Conservation (phyloP, 768 basidiomycete species). For the Auriculariales sp. region DNA sequence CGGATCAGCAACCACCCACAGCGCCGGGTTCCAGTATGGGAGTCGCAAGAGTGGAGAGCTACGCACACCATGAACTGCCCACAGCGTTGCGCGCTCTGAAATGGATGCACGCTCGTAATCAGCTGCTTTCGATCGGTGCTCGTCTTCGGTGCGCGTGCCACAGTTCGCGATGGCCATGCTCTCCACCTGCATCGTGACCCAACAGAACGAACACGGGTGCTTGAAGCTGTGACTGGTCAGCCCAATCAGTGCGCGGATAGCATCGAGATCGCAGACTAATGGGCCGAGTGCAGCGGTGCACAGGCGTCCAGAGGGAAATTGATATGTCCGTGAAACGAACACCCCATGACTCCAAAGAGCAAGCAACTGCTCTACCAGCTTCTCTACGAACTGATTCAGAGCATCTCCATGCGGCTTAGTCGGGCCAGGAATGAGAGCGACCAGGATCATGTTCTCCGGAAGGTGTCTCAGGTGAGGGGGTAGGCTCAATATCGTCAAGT, state of each 20-base stretch:
- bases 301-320: neutral
- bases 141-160: neutral
- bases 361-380: neutral
- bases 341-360: neutral
- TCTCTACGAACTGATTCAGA: neutral
- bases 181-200: neutral
- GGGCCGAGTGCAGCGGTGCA: neutral
- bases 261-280: neutral
- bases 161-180: neutral
- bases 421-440: neutral
- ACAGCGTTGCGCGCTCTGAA: neutral
- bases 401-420: neutral
- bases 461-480: neutral
- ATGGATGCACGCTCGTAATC: neutral
- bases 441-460: neutral
- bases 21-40: neutral
- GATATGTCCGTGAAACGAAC: neutral
- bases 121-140: neutral
- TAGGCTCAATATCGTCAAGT: neutral
- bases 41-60: neutral
- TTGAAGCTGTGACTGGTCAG: neutral
- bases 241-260: neutral
- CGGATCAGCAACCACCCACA: neutral
- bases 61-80: neutral
- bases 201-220: neutral